Evolutionary conservation across 257 asterid genomes (phyloP).

Genomic region (Solanum bulbocastanum): DNA sequence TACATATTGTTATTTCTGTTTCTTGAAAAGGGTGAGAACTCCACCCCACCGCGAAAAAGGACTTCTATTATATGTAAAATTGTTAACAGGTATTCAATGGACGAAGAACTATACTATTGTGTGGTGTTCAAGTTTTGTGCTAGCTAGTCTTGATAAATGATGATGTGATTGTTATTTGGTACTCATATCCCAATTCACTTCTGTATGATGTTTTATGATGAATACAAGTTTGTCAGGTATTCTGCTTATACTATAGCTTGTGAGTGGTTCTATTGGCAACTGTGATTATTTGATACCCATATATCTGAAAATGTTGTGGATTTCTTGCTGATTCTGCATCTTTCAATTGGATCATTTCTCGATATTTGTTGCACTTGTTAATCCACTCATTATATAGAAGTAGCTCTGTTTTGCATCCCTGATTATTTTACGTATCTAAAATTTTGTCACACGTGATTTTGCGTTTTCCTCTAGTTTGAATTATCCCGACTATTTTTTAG

Average conservation of each 20-base stretch:
- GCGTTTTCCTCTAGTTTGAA: not conserved
- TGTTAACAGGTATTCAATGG: not conserved
- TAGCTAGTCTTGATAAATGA: not conserved
- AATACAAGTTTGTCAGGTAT: not conserved
- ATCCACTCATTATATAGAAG: not conserved
- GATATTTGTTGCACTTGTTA: not conserved
- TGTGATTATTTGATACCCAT: not conserved
- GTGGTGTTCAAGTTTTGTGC: not conserved
- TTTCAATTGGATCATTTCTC: not conserved
- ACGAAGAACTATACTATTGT: not conserved
- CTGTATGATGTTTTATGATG: not conserved
- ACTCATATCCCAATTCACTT: not conserved
- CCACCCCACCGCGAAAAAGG: not conserved
- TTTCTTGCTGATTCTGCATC: not conserved
- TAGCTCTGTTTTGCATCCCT: not conserved
- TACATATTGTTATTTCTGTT: not conserved
- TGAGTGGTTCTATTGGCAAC: not conserved
- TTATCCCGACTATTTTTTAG: not conserved
- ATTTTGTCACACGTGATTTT: not conserved
- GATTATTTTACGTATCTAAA: not conserved
- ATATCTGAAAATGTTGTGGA: not conserved
- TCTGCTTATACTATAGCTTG: not conserved
- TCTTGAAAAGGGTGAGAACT: not conserved
- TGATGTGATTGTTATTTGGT: not conserved
- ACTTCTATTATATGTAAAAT: not conserved